These are phyloP conservation scores for Arbutus unedo DNA, from an alignment of 148 eudicot genomes.

Conservation along the genomic window DNA sequence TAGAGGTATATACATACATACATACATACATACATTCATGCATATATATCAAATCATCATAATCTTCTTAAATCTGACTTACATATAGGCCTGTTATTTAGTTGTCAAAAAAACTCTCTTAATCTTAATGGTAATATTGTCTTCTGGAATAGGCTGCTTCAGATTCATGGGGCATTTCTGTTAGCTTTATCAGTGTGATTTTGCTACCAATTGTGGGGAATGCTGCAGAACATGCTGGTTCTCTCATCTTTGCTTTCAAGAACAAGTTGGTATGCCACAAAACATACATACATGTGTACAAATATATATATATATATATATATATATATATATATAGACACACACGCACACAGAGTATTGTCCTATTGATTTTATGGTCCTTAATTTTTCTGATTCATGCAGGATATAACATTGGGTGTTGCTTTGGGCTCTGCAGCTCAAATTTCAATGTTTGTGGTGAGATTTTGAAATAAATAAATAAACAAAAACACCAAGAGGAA, in stretches of 20 bases:
- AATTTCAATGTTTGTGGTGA: constrained; percentile 78
- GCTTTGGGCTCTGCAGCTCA: constrained; percentile 86
- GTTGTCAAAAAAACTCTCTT: neutral
- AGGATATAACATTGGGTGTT: constrained; percentile 80
- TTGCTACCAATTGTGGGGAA: constrained; percentile 81
- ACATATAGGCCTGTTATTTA: neutral
- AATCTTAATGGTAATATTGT: neutral
- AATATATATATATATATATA: too few relatives aligned
- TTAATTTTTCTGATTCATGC: constrained; percentile 6
- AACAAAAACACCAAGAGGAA: neutral
- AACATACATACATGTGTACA: too few relatives aligned
- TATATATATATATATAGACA: too few relatives aligned
- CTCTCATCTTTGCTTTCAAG: constrained; percentile 69
- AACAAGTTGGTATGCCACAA: constrained; percentile 59
- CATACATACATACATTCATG: neutral
- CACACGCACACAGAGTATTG: too few relatives aligned
- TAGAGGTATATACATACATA: constrained; percentile 49
- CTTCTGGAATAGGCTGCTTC: constrained; percentile 54
- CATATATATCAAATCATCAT: neutral
- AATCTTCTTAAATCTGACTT: neutral
- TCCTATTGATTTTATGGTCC: neutral
- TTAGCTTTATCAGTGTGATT: constrained; percentile 70
- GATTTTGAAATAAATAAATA: neutral
- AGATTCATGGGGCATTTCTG: constrained; percentile 64
- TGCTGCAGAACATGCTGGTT: constrained; percentile 91